Evolutionary conservation across 805 yeast species (phyloP).

Genomic region (Ogataea chonburiensis): DNA sequence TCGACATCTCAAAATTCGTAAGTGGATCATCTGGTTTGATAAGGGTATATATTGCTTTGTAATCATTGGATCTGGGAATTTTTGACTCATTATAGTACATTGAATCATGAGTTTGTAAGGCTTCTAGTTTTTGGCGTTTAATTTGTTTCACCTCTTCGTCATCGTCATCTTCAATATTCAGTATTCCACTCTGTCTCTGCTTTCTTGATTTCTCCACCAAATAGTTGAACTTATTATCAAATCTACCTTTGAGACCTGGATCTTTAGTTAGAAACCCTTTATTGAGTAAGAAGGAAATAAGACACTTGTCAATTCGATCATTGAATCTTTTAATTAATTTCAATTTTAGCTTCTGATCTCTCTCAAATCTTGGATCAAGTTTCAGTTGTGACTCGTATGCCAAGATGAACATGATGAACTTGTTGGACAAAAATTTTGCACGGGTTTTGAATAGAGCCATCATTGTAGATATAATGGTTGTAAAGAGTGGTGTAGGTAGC

Average conservation of each 20-base stretch:
- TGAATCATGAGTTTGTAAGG: slow-evolving; percentile 18
- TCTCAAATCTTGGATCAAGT: slow-evolving; percentile 48
- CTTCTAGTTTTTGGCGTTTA: slow-evolving; percentile 25
- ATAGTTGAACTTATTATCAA: slow-evolving; percentile 34
- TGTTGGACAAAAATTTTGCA: slow-evolving; percentile 52
- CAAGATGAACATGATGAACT: slow-evolving; percentile 58
- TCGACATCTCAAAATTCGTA: slow-evolving; percentile 63
- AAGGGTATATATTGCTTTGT: slow-evolving; percentile 65
- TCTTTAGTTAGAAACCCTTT: slow-evolving; percentile 35
- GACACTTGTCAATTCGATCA: slow-evolving; percentile 36
- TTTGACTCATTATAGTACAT: slow-evolving; percentile 32
- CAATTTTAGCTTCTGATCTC: slow-evolving; percentile 31
- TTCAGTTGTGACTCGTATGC: slow-evolving; percentile 59
- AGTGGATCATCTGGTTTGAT: slow-evolving; percentile 61
- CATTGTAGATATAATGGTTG: slow-evolving; percentile 67
- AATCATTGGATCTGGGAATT: slow-evolving; percentile 43
- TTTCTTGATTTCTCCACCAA: slow-evolving; percentile 30
- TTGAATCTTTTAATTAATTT: slow-evolving; percentile 35
- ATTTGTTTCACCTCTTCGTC: slow-evolving; percentile 25
- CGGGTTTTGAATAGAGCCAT: slow-evolving; percentile 64
- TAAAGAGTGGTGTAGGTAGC: slow-evolving; percentile 54
- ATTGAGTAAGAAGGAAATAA: slow-evolving; percentile 34
- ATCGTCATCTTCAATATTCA: slow-evolving; percentile 37
- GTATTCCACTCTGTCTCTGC: slow-evolving; percentile 31
- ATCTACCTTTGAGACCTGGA: slow-evolving; percentile 30